Evolutionary conservation across 768 basidiomycete genomes (phyloP), one percentile per base, ranked within the genome.

Genomic region (Tubosaeta brunneosetosa): DNA sequence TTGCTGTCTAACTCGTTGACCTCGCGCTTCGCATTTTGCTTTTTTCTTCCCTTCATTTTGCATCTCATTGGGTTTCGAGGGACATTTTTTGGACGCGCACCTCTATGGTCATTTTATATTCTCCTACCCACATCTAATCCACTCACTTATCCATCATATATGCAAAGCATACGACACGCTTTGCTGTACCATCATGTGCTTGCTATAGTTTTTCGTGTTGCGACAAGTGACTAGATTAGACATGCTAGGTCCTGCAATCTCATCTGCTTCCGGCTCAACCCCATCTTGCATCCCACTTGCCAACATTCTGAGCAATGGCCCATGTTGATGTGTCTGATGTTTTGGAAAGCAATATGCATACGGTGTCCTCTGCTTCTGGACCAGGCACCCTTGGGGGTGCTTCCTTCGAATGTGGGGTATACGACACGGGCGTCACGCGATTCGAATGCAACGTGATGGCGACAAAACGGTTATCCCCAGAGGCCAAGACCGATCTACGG

Each of bases 311-410:
- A 6, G 67, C 71, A 34, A 79, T 61, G 19, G 72, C 69, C 77
- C 80, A 85, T 0, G 58, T 61, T 3, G 53, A 51, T 19, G 19
- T 46, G 16, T 13, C 48, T 17, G 49, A 34, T 1, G 47, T 47
- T 31, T 55, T 47, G 57, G 66, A 42, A 66, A 79, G 49, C 42
- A 82, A 57, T 36, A 82, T 49, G 58, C 70, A 74, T 67, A 75
- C 74, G 1, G 78, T 79, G 55, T 85, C 82, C 48, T 84, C 83
- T 3, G 77, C 78, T 38, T 82, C 75, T 11, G 47, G 57, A 26
- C 75, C 68, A 3, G 83, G 78, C 4, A 77, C 61, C 36, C 80
- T 71, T 4, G 66, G 50, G 0, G 76, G 74, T 0, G 63, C 59
- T 27, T 72, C 66, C 26, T 66, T 62, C 0, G 56, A 41, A 22